Base-by-base conservation (phyloP, 768 basidiomycete genomes). In the Panus rudis region DNA sequence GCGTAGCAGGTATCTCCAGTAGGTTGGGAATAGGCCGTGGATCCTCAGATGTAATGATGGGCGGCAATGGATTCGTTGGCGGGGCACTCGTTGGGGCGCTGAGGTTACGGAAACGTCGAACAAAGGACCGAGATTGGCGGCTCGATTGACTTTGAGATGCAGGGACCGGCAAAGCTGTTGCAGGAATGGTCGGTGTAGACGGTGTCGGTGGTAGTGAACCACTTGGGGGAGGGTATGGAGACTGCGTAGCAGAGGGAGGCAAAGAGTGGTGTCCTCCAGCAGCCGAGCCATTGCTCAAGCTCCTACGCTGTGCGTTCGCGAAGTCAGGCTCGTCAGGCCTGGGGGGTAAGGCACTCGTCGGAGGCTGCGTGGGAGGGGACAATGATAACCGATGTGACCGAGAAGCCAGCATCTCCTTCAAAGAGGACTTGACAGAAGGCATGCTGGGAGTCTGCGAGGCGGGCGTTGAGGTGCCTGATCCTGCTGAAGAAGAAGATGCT, bases 91-190 rank as follows among this genome's bases (percentile, higher is more conserved):
- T 57, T 16, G 81, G 81, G 3, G 80, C 70, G 54, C 81, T 85
- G 39, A 79, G 71, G 39, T 82, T 78, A 39, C 85, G 79, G 42
- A 85, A 53, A 25, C 85, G 81, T 48, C 76, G 76, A 52, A 72
- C 77, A 51, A 86, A 52, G 12, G 57, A 38, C 4, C n/a, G n/a
- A 20, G 33, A 35, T n/a, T n/a, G n/a, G n/a, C n/a, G n/a, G n/a
- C n/a, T n/a, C n/a, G n/a, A n/a, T n/a, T n/a, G n/a, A n/a, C n/a
- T n/a, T n/a, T n/a, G n/a, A n/a, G n/a, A n/a, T n/a, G n/a, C n/a
- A n/a, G n/a, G n/a, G n/a, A n/a, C n/a, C 10, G 55, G 50, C 45
- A 54, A 51, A 39, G 46, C 49, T 6, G 49, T 55, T 23, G 47
- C 54, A 21, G 49, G 49, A 25, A 40, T 41, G 8, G 52, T 30